These are phyloP conservation scores for Phoma sp. DNA, from an alignment of 2,329 filamentous ascomycete genomes.

Conservation along the genomic window DNA sequence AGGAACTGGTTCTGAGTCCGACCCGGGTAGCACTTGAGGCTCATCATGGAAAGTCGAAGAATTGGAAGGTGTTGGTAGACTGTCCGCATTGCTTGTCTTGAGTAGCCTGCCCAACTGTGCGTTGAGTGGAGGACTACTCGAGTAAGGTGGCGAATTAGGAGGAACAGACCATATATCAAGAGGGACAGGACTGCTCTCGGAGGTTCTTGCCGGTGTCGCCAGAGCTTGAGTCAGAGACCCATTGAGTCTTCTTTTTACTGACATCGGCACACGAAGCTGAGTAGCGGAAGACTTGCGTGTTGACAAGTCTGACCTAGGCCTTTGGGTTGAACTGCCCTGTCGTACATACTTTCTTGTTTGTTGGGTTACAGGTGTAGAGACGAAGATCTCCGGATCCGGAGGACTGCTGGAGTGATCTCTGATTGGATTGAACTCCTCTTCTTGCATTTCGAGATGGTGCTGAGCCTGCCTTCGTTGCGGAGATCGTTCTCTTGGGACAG, in stretches of 20 bases:
- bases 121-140: constrained; percentile 37
- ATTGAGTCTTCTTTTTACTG: constrained; percentile 33
- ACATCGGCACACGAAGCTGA: constrained; percentile 23
- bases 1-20: constrained; percentile 32
- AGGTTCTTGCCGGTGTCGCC: constrained; percentile 16
- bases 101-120: constrained; percentile 9
- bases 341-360: constrained; percentile 13
- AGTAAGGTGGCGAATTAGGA: constrained; percentile 53
- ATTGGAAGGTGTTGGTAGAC: constrained; percentile 42
- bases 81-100: constrained; percentile 18
- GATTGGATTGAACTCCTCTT: constrained; percentile 42
- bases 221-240: constrained; percentile 19
- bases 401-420: constrained; percentile 30
- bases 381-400: constrained; percentile 31
- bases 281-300: constrained; percentile 19
- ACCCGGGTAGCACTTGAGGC: constrained; percentile 17
- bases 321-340: constrained; percentile 8
- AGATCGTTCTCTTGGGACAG: constrained; percentile 47
- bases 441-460: constrained; percentile 37
- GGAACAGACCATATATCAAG: constrained; percentile 49
- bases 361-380: constrained; percentile 31
- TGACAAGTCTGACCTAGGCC: constrained; percentile 1
- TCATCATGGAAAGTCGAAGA: constrained; percentile 40
- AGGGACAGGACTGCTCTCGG: constrained; percentile 15
- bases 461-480: constrained; percentile 27